A percentile compares a stretch with the other conserved stretches of the same genome.
Evolutionary conservation across 208 protist species (phyloP).

Genomic region (Acanthamoeba quina): DNA sequence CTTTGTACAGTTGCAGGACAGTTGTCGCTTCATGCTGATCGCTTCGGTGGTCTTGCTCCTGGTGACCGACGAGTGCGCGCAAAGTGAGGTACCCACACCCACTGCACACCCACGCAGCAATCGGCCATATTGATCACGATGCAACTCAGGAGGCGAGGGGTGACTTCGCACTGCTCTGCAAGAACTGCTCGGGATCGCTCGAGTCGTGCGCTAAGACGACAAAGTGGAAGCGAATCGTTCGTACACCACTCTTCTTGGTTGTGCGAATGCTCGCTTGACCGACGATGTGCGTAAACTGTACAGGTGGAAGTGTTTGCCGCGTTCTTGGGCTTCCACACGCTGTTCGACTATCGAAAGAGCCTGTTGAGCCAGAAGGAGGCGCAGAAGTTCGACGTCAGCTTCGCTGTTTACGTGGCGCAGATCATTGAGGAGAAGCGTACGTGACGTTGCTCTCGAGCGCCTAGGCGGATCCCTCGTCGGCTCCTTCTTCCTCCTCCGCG

Average conservation of each 20-base stretch:
- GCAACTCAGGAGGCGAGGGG: neutral
- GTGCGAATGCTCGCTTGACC: too few relatives aligned
- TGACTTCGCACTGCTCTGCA: constrained; percentile 42
- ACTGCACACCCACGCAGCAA: too few relatives aligned
- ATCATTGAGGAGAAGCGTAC: neutral
- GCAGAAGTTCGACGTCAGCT: constrained; percentile 9
- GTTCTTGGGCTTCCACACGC: constrained; percentile 8
- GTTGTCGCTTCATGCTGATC: constrained; percentile 19
- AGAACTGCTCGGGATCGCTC: constrained; percentile 33
- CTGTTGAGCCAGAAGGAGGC: constrained; percentile 36
- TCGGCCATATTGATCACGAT: neutral
- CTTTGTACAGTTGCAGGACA: constrained; percentile 26
- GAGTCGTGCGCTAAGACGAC: constrained; percentile 25
- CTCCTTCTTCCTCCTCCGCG: neutral
- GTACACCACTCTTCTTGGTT: neutral
- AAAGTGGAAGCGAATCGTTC: constrained; percentile 35
- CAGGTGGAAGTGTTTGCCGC: constrained; percentile 15
- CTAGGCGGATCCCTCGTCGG: neutral
- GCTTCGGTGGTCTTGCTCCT: neutral
- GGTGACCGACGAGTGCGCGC: constrained; percentile 2
- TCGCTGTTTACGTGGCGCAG: neutral
- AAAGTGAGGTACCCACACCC: neutral
- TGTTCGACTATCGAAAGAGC: constrained; percentile 39
- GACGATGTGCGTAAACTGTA: neutral
- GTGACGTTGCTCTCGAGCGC: neutral